Percentiles rank a stretch among this genome's conserved stretches.
Evolutionary conservation across 2,329 filamentous ascomycete species (phyloP).

Genomic region (Blastomyces parvus): DNA sequence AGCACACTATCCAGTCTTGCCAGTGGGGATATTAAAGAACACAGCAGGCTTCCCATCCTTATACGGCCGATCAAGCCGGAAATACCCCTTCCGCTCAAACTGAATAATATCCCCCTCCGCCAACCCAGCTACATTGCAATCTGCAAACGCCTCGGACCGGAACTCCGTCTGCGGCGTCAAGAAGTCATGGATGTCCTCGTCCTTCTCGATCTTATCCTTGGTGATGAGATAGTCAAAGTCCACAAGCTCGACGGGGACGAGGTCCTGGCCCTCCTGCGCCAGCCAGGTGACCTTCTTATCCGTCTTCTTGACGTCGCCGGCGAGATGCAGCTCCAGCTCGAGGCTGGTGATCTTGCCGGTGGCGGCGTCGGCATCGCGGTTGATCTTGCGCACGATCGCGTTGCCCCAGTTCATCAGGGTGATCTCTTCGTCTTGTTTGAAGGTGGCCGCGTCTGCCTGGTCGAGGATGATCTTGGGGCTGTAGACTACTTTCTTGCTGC

Average conservation of each 20-base stretch:
- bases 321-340: conserved; percentile 77
- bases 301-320: conserved; percentile 88
- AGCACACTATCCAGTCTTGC: conserved; percentile 35
- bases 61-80: conserved; percentile 63
- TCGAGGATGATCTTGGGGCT: conserved; percentile 24
- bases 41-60: conserved; percentile 51
- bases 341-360: conserved; percentile 56
- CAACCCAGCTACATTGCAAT: conserved; percentile 67
- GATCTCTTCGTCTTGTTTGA: conserved; percentile 26
- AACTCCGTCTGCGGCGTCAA: conserved; percentile 67
- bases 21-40: conserved; percentile 62
- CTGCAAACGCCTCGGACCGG: conserved; percentile 65
- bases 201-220: conserved; percentile 86
- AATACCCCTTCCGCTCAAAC: conserved; percentile 89
- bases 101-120: conserved; percentile 89
- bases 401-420: conserved; percentile 60
- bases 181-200: conserved; percentile 76
- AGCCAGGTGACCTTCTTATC: conserved; percentile 97
- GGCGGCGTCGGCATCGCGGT: conserved; percentile 37
- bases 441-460: conserved; percentile 26
- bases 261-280: conserved; percentile 58
- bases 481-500: conserved; percentile 26
- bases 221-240: conserved; percentile 94
- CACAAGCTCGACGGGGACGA: conserved; percentile 75
- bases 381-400: conserved; percentile 42